These are phyloP conservation scores for Hypoxylon fuscum DNA, from an alignment of 495 filamentous ascomycete genomes.

Conservation along the genomic window DNA sequence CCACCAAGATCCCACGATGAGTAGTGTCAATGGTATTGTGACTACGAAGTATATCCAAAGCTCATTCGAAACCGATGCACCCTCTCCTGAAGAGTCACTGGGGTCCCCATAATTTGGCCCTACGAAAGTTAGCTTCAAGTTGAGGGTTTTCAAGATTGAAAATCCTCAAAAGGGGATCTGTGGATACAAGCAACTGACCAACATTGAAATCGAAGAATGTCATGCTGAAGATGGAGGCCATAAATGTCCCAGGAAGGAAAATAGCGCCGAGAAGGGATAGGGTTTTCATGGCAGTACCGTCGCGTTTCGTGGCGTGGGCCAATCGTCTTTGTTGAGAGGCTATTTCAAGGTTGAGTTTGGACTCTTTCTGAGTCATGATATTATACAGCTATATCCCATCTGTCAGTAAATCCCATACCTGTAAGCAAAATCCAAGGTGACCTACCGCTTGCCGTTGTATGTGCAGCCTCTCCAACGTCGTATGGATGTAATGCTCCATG, in stretches of 20 bases:
- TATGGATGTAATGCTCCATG: slow-evolving; percentile 65
- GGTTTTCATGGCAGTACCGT: slow-evolving; percentile 65
- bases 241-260: slow-evolving; percentile 63
- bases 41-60: slow-evolving; percentile 67
- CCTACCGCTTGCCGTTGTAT: slow-evolving; percentile 64
- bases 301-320: slow-evolving; percentile 64
- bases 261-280: slow-evolving; percentile 64
- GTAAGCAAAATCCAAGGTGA: slow-evolving; percentile 5
- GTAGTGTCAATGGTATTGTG: slow-evolving; percentile 58
- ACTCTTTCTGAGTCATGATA: slow-evolving; percentile 67
- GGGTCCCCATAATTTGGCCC: slow-evolving; percentile 18
- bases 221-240: slow-evolving; percentile 65
- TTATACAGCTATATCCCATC: slow-evolving; percentile 56
- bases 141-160: not conserved
- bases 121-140: slow-evolving; percentile 17
- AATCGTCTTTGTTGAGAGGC: slow-evolving; percentile 64
- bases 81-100: slow-evolving; percentile 13
- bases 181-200: slow-evolving; percentile 31
- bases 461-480: slow-evolving; percentile 60
- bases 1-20: slow-evolving; percentile 57
- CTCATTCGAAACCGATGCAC: slow-evolving; percentile 47
- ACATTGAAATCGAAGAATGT: slow-evolving; percentile 64
- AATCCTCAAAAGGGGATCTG: not conserved
- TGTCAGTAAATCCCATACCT: slow-evolving; percentile 11
- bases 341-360: slow-evolving; percentile 64